These are phyloP conservation scores for Escovopsis weberi DNA, from an alignment of 2,329 filamentous ascomycete species.

Conservation along the genomic window DNA sequence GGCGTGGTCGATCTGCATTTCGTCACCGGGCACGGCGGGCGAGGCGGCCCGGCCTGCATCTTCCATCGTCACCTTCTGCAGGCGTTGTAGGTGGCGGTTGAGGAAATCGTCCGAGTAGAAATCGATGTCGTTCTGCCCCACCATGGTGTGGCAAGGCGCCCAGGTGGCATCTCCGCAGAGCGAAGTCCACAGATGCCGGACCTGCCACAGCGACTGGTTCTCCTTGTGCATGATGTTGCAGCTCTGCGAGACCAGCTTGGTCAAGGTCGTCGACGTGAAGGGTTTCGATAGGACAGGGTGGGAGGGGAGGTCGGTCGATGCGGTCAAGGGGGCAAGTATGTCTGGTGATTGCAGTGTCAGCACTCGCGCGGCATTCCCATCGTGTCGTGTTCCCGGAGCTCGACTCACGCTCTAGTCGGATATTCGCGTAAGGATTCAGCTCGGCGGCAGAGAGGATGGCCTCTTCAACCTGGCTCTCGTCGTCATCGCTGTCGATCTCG, in stretches of 20 bases:
- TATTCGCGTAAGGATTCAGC: conserved; percentile 58
- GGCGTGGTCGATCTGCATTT: conserved; percentile 1
- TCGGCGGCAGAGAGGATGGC: conserved; percentile 49
- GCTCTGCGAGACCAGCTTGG: conserved; percentile 54
- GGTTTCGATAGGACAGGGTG: conserved; percentile 63
- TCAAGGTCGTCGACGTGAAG: conserved; percentile 60
- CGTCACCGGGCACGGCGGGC: conserved; percentile 11
- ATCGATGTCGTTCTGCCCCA: conserved; percentile 39
- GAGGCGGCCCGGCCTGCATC: conserved; percentile 2
- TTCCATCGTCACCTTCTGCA: conserved; percentile 11
- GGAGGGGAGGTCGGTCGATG: conserved; percentile 57
- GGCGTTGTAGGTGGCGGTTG: conserved; percentile 20
- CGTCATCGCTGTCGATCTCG: conserved; percentile 58
- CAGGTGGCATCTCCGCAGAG: conserved; percentile 62
- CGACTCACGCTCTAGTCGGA: conserved; percentile 53
- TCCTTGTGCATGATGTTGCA: conserved; percentile 61
- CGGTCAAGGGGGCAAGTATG: conserved; percentile 59
- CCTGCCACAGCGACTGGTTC: conserved; percentile 55
- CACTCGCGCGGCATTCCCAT: background rate
- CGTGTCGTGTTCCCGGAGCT: background rate
- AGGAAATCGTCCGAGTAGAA: conserved; percentile 37
- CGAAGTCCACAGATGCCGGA: conserved; percentile 58
- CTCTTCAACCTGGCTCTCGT: conserved; percentile 47
- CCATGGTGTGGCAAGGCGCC: conserved; percentile 45
- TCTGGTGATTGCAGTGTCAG: conserved; percentile 30